A percentile compares a stretch with the other conserved stretches of the same genome.
These are phyloP conservation scores for Hygrophorus russula DNA, from an alignment of 768 basidiomycete species.

Conservation along the genomic window DNA sequence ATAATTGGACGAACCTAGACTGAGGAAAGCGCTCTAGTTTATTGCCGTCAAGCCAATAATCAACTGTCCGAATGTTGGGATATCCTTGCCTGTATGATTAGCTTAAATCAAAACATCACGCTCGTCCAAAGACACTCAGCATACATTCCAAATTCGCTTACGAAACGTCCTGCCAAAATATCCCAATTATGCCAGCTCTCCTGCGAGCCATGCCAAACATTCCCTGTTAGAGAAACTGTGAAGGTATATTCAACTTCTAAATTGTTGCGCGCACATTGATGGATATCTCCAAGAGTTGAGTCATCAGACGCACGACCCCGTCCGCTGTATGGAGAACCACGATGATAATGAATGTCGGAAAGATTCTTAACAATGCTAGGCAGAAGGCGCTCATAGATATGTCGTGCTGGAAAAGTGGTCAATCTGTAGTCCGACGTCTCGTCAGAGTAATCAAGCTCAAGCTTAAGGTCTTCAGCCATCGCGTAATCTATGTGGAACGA, in stretches of 20 bases:
- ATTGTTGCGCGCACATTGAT: slow-evolving; percentile 56
- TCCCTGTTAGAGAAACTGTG: slow-evolving; percentile 37
- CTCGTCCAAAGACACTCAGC: slow-evolving; percentile 10
- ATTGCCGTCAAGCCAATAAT: slow-evolving; percentile 80
- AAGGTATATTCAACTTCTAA: background rate
- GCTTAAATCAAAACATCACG: background rate
- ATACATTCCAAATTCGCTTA: slow-evolving; percentile 91
- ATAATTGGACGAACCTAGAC: slow-evolving; percentile 45
- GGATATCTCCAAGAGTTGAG: slow-evolving; percentile 73
- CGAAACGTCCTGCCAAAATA: slow-evolving; percentile 79
- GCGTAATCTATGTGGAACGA: slow-evolving; percentile 53
- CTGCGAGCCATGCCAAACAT: slow-evolving; percentile 91
- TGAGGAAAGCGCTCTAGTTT: slow-evolving; percentile 73
- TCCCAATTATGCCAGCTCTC: slow-evolving; percentile 96
- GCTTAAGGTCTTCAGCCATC: slow-evolving; percentile 66
- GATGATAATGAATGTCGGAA: slow-evolving; percentile 70
- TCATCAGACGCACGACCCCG: slow-evolving; percentile 64
- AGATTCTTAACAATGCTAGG: slow-evolving; percentile 60
- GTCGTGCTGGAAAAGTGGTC: slow-evolving; percentile 78
- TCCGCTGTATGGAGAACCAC: slow-evolving; percentile 82
- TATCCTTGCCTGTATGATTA: slow-evolving; percentile 59
- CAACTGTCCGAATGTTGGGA: slow-evolving; percentile 81
- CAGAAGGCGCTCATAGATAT: slow-evolving; percentile 82
- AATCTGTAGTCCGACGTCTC: slow-evolving; percentile 77
- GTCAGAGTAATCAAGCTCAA: slow-evolving; percentile 80